phyloP scores from a whole-genome alignment of 1,284 basidiomycete genomes.

The Apiotrichum gamsii region DNA sequence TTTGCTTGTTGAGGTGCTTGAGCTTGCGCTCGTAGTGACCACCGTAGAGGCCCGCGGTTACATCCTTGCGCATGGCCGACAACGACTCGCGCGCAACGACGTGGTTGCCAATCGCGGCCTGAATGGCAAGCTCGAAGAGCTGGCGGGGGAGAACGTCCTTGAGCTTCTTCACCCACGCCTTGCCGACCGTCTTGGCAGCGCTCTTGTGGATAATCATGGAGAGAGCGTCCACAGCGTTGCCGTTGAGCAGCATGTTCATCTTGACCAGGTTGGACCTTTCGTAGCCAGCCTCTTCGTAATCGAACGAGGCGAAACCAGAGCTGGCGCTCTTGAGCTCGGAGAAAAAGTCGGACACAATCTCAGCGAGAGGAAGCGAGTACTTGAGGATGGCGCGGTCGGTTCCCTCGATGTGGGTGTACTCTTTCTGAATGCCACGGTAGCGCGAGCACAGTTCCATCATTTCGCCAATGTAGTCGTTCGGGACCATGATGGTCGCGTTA shows the following conservation, averaged over 20 bases:
- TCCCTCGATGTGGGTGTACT: constrained; percentile 69
- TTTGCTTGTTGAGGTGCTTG: constrained; percentile 87
- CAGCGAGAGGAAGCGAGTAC: constrained; percentile 70
- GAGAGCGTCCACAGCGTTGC: constrained; percentile 82
- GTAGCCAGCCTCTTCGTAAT: constrained; percentile 90
- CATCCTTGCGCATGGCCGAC: constrained; percentile 83
- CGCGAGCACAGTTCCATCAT: constrained; percentile 87
- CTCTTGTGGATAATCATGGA: constrained; percentile 73
- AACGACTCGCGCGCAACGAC: constrained; percentile 83
- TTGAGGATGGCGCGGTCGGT: constrained; percentile 63
- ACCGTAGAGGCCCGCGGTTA: constrained; percentile 89
- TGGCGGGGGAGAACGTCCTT: constrained; percentile 87
- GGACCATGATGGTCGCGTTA: constrained; percentile 85
- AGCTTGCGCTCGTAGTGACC: constrained; percentile 87
- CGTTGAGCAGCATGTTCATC: constrained; percentile 83
- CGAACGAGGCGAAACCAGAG: constrained; percentile 87
- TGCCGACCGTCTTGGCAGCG: constrained; percentile 64
- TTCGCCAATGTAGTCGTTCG: constrained; percentile 73
- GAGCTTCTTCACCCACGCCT: constrained; percentile 81
- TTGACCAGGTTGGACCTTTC: constrained; percentile 69
- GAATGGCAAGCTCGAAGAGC: constrained; percentile 88
- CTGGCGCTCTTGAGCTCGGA: constrained; percentile 76
- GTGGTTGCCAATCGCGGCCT: constrained; percentile 68
- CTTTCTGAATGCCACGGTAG: constrained; percentile 68
- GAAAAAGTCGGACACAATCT: constrained; percentile 90